These are phyloP conservation scores for Solanum neorickii DNA, from an alignment of 257 asterid species.

Conservation along the genomic window DNA sequence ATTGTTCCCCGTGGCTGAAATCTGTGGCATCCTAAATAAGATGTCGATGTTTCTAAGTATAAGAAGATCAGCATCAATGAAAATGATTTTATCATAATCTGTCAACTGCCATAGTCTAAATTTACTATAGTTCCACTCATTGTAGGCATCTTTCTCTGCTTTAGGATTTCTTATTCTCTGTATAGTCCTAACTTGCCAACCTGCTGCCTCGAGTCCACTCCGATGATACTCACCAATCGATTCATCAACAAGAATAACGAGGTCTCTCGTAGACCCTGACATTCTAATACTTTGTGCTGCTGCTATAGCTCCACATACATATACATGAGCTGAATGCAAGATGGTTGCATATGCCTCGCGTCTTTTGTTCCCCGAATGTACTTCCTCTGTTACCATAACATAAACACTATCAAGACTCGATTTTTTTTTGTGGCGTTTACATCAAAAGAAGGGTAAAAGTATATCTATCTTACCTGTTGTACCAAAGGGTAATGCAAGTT, in stretches of 20 bases:
- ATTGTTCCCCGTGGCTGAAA: constrained; percentile 82
- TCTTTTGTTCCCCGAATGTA: constrained; percentile 20
- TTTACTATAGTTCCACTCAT: constrained; percentile 96
- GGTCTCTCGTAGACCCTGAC: constrained; percentile 79
- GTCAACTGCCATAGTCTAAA: constrained; percentile 87
- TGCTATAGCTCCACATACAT: constrained; percentile 89
- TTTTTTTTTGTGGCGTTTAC: not conserved
- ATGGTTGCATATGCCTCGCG: constrained; percentile 87
- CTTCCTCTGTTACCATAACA: constrained; percentile 21
- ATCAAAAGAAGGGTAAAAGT: not conserved
- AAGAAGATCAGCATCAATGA: constrained; percentile 76
- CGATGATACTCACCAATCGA: constrained; percentile 59
- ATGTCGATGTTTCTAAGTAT: constrained; percentile 75
- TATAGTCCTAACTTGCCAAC: constrained; percentile 71
- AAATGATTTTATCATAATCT: constrained; percentile 68
- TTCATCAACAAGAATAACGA: constrained; percentile 76
- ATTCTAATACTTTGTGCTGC: constrained; percentile 89
- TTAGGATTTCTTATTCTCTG: constrained; percentile 71
- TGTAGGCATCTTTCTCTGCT: constrained; percentile 88
- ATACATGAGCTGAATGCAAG: constrained; percentile 79
- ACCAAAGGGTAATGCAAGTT: constrained; percentile 76
- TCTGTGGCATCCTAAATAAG: constrained; percentile 67
- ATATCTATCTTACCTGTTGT: constrained; percentile 26
- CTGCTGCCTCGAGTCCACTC: constrained; percentile 68
- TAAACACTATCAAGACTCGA: not conserved